Percentiles rank a stretch among this genome's conserved stretches.
phyloP scores from a whole-genome alignment of 768 basidiomycete species.

The Tremella mesenterica region DNA sequence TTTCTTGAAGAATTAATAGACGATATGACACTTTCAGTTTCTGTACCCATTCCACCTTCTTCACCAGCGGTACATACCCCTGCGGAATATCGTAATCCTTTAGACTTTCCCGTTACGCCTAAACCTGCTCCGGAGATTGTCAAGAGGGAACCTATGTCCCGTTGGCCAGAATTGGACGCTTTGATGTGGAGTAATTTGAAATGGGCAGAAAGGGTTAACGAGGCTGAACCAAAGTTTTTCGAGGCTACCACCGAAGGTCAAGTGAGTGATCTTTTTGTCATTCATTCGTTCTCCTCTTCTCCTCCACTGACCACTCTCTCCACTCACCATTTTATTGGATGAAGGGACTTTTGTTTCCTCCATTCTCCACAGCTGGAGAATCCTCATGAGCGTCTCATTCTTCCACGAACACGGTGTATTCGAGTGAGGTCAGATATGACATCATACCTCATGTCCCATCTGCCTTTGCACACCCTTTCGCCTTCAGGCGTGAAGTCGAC shows the following conservation, averaged over 20 bases:
- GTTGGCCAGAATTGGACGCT: conserved; percentile 41
- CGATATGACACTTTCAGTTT: too few relatives aligned
- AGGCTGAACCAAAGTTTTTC: conserved; percentile 60
- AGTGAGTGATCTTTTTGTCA: conserved; percentile 55
- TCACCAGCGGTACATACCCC: too few relatives aligned
- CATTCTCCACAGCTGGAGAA: background rate
- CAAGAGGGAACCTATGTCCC: conserved; percentile 57
- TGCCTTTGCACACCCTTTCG: background rate
- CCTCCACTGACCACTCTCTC: conserved; percentile 8
- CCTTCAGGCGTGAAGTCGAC: background rate
- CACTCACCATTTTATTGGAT: background rate
- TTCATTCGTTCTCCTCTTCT: conserved; percentile 41
- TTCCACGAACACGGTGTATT: background rate
- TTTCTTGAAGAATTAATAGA: too few relatives aligned
- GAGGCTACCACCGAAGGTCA: conserved; percentile 57
- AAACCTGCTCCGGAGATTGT: conserved; percentile 67
- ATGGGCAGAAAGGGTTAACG: conserved; percentile 60
- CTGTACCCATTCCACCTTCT: too few relatives aligned
- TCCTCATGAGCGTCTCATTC: background rate
- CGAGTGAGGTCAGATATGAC: too few relatives aligned
- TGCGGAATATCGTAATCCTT: too few relatives aligned
- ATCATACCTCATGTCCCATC: background rate
- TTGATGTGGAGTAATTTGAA: conserved; percentile 54
- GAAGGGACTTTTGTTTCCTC: background rate
- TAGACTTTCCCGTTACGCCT: too few relatives aligned